Percentiles rank a stretch among this genome's conserved stretches.
phyloP scores from a whole-genome alignment of 768 basidiomycete species.

The Trametes coccinea region DNA sequence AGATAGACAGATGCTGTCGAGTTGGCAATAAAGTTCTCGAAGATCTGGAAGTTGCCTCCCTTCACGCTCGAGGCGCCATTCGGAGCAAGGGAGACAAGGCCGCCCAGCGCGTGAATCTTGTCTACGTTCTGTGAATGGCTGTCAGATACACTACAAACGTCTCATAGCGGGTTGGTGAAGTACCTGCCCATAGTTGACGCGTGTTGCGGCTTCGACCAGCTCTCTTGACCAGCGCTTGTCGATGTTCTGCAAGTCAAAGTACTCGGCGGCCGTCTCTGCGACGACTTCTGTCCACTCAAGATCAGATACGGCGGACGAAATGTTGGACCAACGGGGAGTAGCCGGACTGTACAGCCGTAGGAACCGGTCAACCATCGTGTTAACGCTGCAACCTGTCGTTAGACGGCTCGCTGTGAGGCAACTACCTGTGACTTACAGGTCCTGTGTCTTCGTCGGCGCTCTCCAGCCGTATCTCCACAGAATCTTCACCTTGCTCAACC shows the following conservation, averaged over 20 bases:
- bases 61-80: conserved; percentile 61
- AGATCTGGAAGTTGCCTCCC: conserved; percentile 85
- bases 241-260: conserved; percentile 56
- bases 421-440: conserved; percentile 42
- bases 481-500: conserved; percentile 75
- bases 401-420: neutral
- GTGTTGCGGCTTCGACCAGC: conserved; percentile 75
- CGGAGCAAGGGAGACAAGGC: conserved; percentile 70
- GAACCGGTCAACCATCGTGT: conserved; percentile 52
- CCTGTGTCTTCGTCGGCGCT: conserved; percentile 57
- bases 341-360: conserved; percentile 53
- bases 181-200: conserved; percentile 85
- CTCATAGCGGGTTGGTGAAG: neutral
- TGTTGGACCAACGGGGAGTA: conserved; percentile 61
- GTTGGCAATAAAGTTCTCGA: conserved; percentile 73
- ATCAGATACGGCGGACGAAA: conserved; percentile 54
- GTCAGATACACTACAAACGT: neutral
- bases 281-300: conserved; percentile 53
- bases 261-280: conserved; percentile 55
- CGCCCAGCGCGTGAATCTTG: conserved; percentile 76
- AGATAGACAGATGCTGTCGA: conserved; percentile 72
- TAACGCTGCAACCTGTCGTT: conserved; percentile 44
- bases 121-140: conserved; percentile 53
- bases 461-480: conserved; percentile 76
- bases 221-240: conserved; percentile 63